Percentiles rank a stretch among this genome's conserved stretches.
These are phyloP conservation scores for Kwoniella sp. DNA, from an alignment of 768 basidiomycete genomes.

Conservation along the genomic window DNA sequence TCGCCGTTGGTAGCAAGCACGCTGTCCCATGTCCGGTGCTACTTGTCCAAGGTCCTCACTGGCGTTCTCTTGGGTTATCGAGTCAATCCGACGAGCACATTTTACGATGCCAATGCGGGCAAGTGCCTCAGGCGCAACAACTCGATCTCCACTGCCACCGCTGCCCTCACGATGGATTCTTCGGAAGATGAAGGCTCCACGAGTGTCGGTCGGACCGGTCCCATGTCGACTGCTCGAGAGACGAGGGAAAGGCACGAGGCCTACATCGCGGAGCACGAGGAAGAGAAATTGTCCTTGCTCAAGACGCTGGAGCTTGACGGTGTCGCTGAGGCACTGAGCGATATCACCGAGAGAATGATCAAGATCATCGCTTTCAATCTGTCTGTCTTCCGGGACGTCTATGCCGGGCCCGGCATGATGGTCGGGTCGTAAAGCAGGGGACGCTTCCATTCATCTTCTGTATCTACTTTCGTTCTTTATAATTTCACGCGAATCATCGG, in stretches of 20 bases:
- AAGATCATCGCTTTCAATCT: slow-evolving; percentile 43
- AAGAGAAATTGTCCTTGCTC: slow-evolving; percentile 21
- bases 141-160: not conserved
- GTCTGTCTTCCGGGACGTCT: slow-evolving; percentile 33
- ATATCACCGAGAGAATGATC: slow-evolving; percentile 32
- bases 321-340: slow-evolving; percentile 25
- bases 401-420: slow-evolving; percentile 40
- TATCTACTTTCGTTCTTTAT: not conserved
- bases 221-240: slow-evolving; percentile 5
- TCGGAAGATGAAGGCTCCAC: not conserved
- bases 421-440: slow-evolving; percentile 30
- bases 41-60: slow-evolving; percentile 13
- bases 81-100: slow-evolving; percentile 23
- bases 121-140: slow-evolving; percentile 9
- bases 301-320: slow-evolving; percentile 16
- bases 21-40: slow-evolving; percentile 4
- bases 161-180: not conserved
- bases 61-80: slow-evolving; percentile 20
- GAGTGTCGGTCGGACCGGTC: not conserved
- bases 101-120: slow-evolving; percentile 18
- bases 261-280: not conserved
- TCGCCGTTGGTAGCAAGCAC: slow-evolving; percentile 11
- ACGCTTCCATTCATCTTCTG: not conserved
- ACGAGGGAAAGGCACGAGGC: slow-evolving; percentile 12
- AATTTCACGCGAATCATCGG: not conserved